Evolutionary conservation across 1,139 yeast genomes (phyloP), one percentile per base, ranked within the genome.

Genomic region (Meyerozyma sp.): DNA sequence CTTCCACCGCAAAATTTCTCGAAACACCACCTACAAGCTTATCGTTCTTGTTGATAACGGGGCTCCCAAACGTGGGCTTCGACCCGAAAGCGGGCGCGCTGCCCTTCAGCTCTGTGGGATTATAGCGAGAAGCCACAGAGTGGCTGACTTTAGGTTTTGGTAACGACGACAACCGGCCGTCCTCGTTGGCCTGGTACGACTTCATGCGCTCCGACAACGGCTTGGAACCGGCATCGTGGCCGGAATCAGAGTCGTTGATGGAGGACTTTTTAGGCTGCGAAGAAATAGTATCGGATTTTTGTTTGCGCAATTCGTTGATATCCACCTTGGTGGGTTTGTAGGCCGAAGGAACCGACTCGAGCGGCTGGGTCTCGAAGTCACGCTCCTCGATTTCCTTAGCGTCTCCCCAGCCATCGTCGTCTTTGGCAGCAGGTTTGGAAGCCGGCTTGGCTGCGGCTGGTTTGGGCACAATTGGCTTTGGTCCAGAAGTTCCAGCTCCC

Each of bases 371-470:
- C 8, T 70, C 58, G 51, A 85, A 81, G 56, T 85, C 93, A 57
- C 93, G 77, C 53, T 81, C 91, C 59, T 82, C 76, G 41, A 83
- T 72, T 58, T 82, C 94, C 45, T 73, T 70, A 54, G 75, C 79
- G 39, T 70, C 77, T 36, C 72, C 76, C 91, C 93, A 85, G 41
- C 76, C 88, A 51, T 81, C 85, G 48, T 78, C 82, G 18, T 16
- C 18, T 16, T 16, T 16, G 23, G 23, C 23, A 27, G 68, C 65
- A 36, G 71, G 73, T 40, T 42, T 42, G 40, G 46, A 45, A 25
- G 53, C 45, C 10, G 63, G 54, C 36, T 49, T 56, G 14, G 57
- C 49, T 29, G 49, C 44, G 43, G 42, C 52, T 42, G 62, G 67
- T 46, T 59, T 62, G 21, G 63, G 57, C 42, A 52, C 52, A 36